Conservation (phyloP, 2,329 filamentous ascomycete species). For the Diaporthe velutina region DNA sequence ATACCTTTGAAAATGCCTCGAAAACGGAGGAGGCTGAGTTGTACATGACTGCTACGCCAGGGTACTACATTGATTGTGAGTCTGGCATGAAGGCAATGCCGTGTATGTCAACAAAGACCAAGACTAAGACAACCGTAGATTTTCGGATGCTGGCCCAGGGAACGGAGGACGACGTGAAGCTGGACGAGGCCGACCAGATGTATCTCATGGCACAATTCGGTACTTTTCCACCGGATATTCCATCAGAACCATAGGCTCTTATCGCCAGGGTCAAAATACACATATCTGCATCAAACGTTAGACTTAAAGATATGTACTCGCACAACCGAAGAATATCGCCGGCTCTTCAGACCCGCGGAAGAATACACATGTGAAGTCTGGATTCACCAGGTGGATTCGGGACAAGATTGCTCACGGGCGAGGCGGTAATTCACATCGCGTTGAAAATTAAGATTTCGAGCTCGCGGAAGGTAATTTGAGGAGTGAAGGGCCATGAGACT, state of each 20-base stretch:
- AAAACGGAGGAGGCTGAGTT: constrained; percentile 50
- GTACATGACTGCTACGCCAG: constrained; percentile 54
- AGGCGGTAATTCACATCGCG: background rate
- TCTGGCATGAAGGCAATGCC: constrained; percentile 6
- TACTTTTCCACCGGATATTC: constrained; percentile 49
- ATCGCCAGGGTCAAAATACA: no score
- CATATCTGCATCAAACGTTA: no score
- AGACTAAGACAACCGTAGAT: constrained; percentile 42
- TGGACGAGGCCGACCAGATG: constrained; percentile 45
- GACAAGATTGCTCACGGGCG: background rate
- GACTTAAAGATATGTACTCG: background rate
- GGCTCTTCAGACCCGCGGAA: background rate
- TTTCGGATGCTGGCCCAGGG: constrained; percentile 52
- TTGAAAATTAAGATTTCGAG: no score
- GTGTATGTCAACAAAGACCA: background rate
- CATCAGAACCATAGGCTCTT: background rate
- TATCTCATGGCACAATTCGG: constrained; percentile 54
- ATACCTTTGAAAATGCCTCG: constrained; percentile 52
- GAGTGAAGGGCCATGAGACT: background rate
- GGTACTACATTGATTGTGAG: constrained; percentile 54
- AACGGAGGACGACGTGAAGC: constrained; percentile 44
- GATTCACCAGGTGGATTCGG: no score
- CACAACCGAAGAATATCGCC: no score
- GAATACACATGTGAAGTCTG: background rate
- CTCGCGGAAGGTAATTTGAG: no score